These are phyloP conservation scores for sorghum (Sorghum bicolor) DNA, from an alignment of 176 grass and related monocot species.

Conservation along the genomic window DNA sequence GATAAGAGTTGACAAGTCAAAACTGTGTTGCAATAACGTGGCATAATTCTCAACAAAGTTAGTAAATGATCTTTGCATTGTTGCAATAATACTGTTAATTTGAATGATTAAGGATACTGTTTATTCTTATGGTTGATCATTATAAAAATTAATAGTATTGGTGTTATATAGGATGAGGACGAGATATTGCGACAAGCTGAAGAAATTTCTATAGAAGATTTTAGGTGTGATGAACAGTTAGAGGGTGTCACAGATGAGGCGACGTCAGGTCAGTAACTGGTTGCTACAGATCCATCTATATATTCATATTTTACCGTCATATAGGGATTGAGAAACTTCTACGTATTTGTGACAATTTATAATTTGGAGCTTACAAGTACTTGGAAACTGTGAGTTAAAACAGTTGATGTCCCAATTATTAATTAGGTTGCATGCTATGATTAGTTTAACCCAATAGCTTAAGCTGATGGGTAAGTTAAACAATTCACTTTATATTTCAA, in stretches of 20 bases:
- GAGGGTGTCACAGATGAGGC: not conserved
- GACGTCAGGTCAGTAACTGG: not conserved
- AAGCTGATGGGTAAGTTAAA: not conserved
- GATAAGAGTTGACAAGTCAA: not conserved
- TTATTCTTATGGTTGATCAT: not conserved
- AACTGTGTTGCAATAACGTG: not conserved
- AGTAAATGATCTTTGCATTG: not conserved
- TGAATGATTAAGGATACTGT: not conserved
- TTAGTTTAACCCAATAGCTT: not conserved
- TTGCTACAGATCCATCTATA: not conserved
- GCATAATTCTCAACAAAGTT: not conserved
- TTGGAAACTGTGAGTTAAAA: not conserved
- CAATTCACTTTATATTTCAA: not conserved
- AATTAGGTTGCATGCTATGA: not conserved
- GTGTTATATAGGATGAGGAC: constrained; percentile 38
- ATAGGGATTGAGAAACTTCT: not conserved
- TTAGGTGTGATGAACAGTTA: not conserved
- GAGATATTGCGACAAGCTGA: constrained; percentile 39
- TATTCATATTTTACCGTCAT: not conserved
- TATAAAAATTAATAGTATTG: not conserved
- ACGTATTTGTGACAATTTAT: not conserved
- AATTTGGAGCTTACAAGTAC: not conserved
- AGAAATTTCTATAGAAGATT: not conserved
- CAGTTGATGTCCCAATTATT: not conserved
- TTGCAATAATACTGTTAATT: too few relatives aligned